A percentile compares a stretch with the other conserved stretches of the same genome.
Conservation (phyloP, 805 yeast species). For the Torulaspora delbrueckii region DNA sequence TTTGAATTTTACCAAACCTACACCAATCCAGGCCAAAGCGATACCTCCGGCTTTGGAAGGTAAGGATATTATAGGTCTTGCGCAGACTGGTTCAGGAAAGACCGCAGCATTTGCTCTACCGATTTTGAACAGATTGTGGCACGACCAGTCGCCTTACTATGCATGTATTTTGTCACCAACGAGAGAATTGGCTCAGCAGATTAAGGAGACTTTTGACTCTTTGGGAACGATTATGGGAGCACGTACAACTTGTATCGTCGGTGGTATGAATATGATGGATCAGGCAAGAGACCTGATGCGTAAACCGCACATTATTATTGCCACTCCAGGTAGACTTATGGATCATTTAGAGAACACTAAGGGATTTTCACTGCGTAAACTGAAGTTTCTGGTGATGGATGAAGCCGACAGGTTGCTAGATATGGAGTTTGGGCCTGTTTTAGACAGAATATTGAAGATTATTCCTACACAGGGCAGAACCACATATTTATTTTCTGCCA, state of each 20-base stretch:
- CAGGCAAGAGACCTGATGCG: slow-evolving; percentile 91
- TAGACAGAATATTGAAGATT: slow-evolving; percentile 76
- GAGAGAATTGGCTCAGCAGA: slow-evolving; percentile 80
- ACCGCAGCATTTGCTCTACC: slow-evolving; percentile 99
- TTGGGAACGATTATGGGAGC: slow-evolving; percentile 89
- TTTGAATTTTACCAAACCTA: slow-evolving; percentile 74
- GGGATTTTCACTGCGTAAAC: slow-evolving; percentile 74
- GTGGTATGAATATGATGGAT: slow-evolving; percentile 98
- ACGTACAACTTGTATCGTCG: slow-evolving; percentile 83
- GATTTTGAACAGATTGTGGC: slow-evolving; percentile 83
- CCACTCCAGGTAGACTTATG: slow-evolving; percentile 91
- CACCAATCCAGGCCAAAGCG: slow-evolving; percentile 89
- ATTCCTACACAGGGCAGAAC: slow-evolving; percentile 79
- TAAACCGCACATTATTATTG: slow-evolving; percentile 90
- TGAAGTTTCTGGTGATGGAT: slow-evolving; percentile 86
- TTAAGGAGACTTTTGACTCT: slow-evolving; percentile 92
- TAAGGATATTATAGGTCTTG: slow-evolving; percentile 89
- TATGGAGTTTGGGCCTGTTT: slow-evolving; percentile 93
- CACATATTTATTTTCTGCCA: slow-evolving; percentile 88
- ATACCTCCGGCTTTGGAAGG: slow-evolving; percentile 90
- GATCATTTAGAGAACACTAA: slow-evolving; percentile 92
- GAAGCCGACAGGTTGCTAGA: slow-evolving; percentile 95
- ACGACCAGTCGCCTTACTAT: slow-evolving; percentile 80
- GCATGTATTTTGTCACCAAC: slow-evolving; percentile 87
- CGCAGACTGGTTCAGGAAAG: slow-evolving; percentile 97